Conservation (phyloP, 441 rosid genomes). For the Capsella rubella region DNA sequence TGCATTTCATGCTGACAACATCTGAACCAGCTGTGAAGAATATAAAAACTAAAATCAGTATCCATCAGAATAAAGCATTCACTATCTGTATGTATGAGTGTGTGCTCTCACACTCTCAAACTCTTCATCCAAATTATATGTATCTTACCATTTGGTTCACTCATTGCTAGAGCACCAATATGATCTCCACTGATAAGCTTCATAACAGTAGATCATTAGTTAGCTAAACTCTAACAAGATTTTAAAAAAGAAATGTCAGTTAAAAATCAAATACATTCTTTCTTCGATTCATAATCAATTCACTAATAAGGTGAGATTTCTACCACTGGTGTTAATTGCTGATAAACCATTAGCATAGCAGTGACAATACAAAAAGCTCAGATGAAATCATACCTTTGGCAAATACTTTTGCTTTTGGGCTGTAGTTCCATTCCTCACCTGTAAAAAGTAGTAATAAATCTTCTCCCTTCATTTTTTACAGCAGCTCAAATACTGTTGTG, state of each 20-base stretch:
- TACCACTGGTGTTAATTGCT: neutral
- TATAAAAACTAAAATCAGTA: neutral
- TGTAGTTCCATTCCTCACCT: slow-evolving; percentile 89
- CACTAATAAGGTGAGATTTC: neutral
- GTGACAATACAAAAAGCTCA: neutral
- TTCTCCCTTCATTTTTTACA: neutral
- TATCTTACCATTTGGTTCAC: slow-evolving; percentile 91
- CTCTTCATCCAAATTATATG: slow-evolving; percentile 27
- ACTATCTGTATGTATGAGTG: neutral
- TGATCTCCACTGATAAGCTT: slow-evolving; percentile 99
- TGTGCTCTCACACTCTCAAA: slow-evolving; percentile 2
- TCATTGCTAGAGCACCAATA: slow-evolving; percentile 98
- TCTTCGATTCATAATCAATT: slow-evolving; percentile 11
- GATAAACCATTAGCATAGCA: slow-evolving; percentile 17
- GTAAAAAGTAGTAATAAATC: slow-evolving; percentile 29
- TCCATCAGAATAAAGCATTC: slow-evolving; percentile 23
- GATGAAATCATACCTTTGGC: slow-evolving; percentile 70
- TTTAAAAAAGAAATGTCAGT: neutral
- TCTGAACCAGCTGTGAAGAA: slow-evolving; percentile 86
- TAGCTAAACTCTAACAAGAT: slow-evolving; percentile 32
- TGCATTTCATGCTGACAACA: slow-evolving; percentile 96
- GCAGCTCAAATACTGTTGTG: neutral
- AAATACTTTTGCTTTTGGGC: slow-evolving; percentile 85
- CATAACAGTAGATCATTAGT: slow-evolving; percentile 46
- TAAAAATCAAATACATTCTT: neutral